A percentile compares a stretch with the other conserved stretches of the same genome.
phyloP scores from a whole-genome alignment of 495 filamentous ascomycete species.

The Annulohypoxylon stygium region DNA sequence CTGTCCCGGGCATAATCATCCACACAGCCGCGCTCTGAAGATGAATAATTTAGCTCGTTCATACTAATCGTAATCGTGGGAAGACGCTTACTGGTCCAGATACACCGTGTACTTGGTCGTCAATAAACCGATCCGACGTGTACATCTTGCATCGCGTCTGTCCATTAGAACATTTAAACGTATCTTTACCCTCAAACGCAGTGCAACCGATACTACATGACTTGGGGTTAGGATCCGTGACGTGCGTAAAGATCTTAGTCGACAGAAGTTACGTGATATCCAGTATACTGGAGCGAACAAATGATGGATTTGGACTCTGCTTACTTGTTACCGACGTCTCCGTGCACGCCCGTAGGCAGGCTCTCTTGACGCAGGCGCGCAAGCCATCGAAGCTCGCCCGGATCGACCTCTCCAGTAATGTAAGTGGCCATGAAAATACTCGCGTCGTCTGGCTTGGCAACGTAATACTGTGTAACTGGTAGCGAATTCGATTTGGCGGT shows the following conservation, averaged over 20 bases:
- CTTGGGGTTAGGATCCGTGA: not conserved
- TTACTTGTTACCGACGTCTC: constrained; percentile 55
- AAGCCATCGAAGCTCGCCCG: constrained; percentile 72
- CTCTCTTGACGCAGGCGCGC: constrained; percentile 63
- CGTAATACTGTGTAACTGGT: constrained; percentile 67
- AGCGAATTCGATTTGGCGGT: constrained; percentile 64
- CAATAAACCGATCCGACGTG: constrained; percentile 71
- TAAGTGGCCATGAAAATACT: constrained; percentile 73
- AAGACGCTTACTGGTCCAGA: constrained; percentile 47
- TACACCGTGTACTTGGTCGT: constrained; percentile 68
- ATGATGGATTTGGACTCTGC: not conserved
- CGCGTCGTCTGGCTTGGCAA: constrained; percentile 65
- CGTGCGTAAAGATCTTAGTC: not conserved
- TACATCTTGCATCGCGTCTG: constrained; percentile 75
- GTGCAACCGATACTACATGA: constrained; percentile 52
- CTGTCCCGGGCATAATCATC: constrained; percentile 59
- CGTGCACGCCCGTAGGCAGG: constrained; percentile 66
- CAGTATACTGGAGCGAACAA: not conserved
- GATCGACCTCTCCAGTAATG: constrained; percentile 66
- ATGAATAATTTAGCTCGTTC: not conserved
- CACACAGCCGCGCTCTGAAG: constrained; percentile 55
- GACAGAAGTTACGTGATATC: not conserved
- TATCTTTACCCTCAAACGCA: constrained; percentile 69
- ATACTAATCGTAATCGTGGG: not conserved
- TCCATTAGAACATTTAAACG: constrained; percentile 65